A percentile compares a stretch with the other conserved stretches of the same genome.
Evolutionary conservation across 805 yeast genomes (phyloP).

Genomic region (Tetrapisispora phaffii): DNA sequence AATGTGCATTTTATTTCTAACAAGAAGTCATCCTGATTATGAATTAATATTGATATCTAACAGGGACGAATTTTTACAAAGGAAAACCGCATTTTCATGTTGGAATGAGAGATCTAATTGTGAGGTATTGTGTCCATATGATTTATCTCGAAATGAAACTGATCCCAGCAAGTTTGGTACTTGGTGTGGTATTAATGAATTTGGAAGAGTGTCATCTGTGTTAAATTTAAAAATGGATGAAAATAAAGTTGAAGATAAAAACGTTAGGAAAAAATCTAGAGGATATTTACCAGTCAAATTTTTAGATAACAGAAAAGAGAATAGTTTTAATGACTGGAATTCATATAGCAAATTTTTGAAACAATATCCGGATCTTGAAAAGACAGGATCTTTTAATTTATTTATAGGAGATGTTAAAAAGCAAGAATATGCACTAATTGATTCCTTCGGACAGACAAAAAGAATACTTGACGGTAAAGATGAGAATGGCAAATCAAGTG

Average conservation of each 20-base stretch:
- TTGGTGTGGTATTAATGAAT: constrained; percentile 70
- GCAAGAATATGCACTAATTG: constrained; percentile 19
- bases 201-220: constrained; percentile 58
- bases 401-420: constrained; percentile 29
- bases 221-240: constrained; percentile 54
- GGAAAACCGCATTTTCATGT: constrained; percentile 60
- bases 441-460: constrained; percentile 24
- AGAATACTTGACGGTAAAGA: constrained; percentile 20
- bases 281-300: constrained; percentile 38
- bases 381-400: constrained; percentile 29
- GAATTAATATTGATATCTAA: constrained; percentile 72
- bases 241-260: constrained; percentile 5
- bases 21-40: constrained; percentile 61
- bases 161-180: constrained; percentile 58
- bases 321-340: constrained; percentile 22
- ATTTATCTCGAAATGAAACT: constrained; percentile 38
- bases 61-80: constrained; percentile 71
- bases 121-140: constrained; percentile 55
- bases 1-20: constrained; percentile 69
- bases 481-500: constrained; percentile 3
- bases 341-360: constrained; percentile 17
- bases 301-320: constrained; percentile 21
- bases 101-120: constrained; percentile 20
- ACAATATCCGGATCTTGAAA: constrained; percentile 12
- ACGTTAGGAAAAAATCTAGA: constrained; percentile 29